Percentiles rank a stretch among this genome's conserved stretches.
Evolutionary conservation across 805 yeast species (phyloP).

Genomic region (Kazachstania kunashirensis): DNA sequence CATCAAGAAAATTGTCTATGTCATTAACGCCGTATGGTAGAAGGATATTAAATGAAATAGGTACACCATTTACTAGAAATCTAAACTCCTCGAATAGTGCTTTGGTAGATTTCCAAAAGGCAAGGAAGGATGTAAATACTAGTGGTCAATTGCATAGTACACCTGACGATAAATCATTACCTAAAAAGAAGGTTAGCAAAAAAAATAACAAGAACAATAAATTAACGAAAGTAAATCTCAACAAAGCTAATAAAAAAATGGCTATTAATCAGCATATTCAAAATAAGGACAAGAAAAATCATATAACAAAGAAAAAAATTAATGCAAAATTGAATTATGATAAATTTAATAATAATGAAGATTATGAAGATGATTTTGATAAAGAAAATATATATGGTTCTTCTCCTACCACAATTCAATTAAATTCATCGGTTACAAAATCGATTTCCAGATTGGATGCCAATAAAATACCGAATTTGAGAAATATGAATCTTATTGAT

Average conservation of each 20-base stretch:
- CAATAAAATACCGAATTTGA: slow-evolving; percentile 13
- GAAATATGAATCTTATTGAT: slow-evolving; percentile 7
- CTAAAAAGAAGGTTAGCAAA: slow-evolving; percentile 2
- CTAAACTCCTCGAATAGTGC: slow-evolving; percentile 25
- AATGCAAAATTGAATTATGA: slow-evolving; percentile 2
- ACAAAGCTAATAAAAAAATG: slow-evolving; percentile 1
- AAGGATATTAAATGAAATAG: slow-evolving; percentile 23
- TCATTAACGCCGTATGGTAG: slow-evolving; percentile 30
- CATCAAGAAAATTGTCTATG: slow-evolving; percentile 21
- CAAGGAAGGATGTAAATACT: slow-evolving; percentile 20
- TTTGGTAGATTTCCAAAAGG: slow-evolving; percentile 26
- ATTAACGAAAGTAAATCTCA: slow-evolving; percentile 2
- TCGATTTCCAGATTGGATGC: slow-evolving; percentile 16
- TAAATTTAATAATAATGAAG: slow-evolving; percentile 1
- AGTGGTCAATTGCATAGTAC: slow-evolving; percentile 5
- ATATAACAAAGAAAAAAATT: not conserved
- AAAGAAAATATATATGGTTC: slow-evolving; percentile 23
- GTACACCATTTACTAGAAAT: slow-evolving; percentile 22
- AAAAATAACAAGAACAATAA: slow-evolving; percentile 1
- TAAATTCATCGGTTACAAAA: slow-evolving; percentile 28
- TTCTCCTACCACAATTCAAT: slow-evolving; percentile 30
- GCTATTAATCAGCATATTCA: slow-evolving; percentile 6
- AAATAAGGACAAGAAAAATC: not conserved
- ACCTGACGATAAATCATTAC: slow-evolving; percentile 1
- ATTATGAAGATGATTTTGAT: slow-evolving; percentile 7